phyloP scores from a whole-genome alignment of 2,329 filamentous ascomycete species.

The Trichoderma lentiforme region DNA sequence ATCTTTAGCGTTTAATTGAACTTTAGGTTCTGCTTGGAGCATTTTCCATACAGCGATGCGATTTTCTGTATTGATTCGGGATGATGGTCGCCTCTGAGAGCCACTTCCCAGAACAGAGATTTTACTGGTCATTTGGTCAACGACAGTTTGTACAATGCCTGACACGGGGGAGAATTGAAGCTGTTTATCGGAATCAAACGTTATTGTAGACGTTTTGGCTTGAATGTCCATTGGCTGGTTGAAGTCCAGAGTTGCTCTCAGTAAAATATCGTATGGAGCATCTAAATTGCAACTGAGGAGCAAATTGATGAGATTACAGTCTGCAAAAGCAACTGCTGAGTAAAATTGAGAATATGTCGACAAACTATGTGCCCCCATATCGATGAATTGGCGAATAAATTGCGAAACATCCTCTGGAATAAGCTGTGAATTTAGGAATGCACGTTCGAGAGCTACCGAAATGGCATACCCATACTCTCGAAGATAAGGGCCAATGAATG shows the following conservation, averaged over 20 bases:
- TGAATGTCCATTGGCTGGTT: neutral
- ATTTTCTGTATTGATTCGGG: neutral
- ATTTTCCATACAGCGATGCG: neutral
- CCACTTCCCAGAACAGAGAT: neutral
- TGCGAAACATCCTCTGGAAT: neutral
- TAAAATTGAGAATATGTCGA: neutral
- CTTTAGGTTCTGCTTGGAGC: neutral
- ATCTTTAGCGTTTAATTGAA: neutral
- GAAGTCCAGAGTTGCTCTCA: neutral
- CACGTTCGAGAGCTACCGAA: neutral
- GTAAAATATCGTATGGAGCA: neutral
- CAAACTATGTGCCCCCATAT: neutral
- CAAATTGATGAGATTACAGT: neutral
- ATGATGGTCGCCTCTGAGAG: neutral
- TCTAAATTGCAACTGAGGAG: neutral
- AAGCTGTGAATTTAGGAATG: neutral
- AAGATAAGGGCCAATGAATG: neutral
- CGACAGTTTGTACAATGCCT: neutral
- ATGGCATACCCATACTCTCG: neutral
- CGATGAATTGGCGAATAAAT: neutral
- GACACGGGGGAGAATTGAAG: neutral
- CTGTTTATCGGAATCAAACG: neutral
- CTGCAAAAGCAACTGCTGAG: neutral
- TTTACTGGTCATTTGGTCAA: neutral
- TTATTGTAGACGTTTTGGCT: neutral